Conservation (phyloP, 1,139 yeast species). For the Yamadazyma dushanensis region DNA sequence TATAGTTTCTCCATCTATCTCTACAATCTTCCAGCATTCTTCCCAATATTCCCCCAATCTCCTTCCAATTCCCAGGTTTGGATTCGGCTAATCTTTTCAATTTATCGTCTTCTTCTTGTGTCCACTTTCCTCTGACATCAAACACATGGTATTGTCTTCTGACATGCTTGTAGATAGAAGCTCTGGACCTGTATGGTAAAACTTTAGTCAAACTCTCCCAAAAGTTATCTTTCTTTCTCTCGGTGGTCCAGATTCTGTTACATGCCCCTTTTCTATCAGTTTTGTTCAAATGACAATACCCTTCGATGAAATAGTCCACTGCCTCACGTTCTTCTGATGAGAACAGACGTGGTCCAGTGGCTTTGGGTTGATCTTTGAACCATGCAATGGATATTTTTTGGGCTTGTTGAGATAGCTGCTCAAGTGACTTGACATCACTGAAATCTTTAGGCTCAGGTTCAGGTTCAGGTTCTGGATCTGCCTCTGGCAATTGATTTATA, state of each 20-base stretch:
- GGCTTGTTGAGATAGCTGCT: conserved; percentile 37
- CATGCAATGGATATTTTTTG: conserved; percentile 36
- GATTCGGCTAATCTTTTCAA: conserved; percentile 63
- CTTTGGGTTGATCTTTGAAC: conserved; percentile 35
- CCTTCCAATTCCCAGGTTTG: conserved; percentile 82
- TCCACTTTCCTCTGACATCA: conserved; percentile 88
- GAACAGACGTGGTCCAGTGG: conserved; percentile 49
- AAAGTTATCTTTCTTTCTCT: conserved; percentile 79
- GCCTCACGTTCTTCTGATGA: conserved; percentile 65
- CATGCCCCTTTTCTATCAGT: conserved; percentile 70
- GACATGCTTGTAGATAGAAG: conserved; percentile 89
- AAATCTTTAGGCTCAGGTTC: conserved; percentile 20
- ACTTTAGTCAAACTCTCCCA: conserved; percentile 83
- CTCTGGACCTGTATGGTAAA: conserved; percentile 79
- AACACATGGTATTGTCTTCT: conserved; percentile 86
- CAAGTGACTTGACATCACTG: conserved; percentile 30
- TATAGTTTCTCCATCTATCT: conserved; percentile 93
- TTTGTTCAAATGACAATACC: conserved; percentile 62
- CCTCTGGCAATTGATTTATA: background rate
- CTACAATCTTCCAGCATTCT: conserved; percentile 98
- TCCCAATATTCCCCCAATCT: conserved; percentile 72
- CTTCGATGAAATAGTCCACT: conserved; percentile 68
- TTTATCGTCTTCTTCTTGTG: conserved; percentile 70
- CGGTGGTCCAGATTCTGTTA: conserved; percentile 83
- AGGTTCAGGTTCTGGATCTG: background rate